A percentile compares a stretch with the other conserved stretches of the same genome.
Conservation (phyloP, 1,284 basidiomycete species). For the Meira nashicola region DNA sequence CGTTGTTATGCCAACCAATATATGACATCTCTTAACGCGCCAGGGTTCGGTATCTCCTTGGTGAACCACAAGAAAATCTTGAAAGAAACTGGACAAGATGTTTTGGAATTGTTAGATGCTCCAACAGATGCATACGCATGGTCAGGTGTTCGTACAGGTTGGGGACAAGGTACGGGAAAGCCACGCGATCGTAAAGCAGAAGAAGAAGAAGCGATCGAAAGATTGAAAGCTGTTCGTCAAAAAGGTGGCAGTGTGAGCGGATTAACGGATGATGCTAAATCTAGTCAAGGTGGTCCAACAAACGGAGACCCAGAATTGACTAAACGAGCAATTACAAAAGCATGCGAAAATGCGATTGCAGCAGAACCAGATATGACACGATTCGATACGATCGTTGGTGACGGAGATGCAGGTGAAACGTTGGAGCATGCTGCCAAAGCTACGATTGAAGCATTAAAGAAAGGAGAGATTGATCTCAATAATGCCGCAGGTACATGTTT, state of each 20-base stretch:
- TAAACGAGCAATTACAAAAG: conserved; percentile 46
- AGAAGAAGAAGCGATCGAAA: conserved; percentile 42
- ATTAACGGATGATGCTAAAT: conserved; percentile 27
- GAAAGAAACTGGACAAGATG: conserved; percentile 46
- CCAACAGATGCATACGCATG: conserved; percentile 55
- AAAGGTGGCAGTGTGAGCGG: conserved; percentile 44
- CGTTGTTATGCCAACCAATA: conserved; percentile 56
- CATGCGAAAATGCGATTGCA: conserved; percentile 53
- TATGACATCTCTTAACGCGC: conserved; percentile 58
- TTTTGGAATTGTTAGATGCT: conserved; percentile 56
- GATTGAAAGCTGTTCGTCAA: conserved; percentile 30
- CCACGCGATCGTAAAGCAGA: conserved; percentile 43
- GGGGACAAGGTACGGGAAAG: conserved; percentile 34
- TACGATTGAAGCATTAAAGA: conserved; percentile 39
- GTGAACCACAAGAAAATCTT: conserved; percentile 55
- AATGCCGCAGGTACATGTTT: conserved; percentile 43
- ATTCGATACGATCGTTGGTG: conserved; percentile 56
- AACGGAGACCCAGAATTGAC: conserved; percentile 41
- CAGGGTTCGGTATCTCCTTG: conserved; percentile 56
- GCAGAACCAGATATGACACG: conserved; percentile 56
- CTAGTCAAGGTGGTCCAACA: conserved; percentile 33
- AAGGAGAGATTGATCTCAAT: conserved; percentile 40
- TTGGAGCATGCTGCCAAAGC: conserved; percentile 41
- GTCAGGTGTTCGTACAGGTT: conserved; percentile 53
- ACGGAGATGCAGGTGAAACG: conserved; percentile 52